phyloP scores from a whole-genome alignment of 306 rosid species.

The Rosa lucieae region DNA sequence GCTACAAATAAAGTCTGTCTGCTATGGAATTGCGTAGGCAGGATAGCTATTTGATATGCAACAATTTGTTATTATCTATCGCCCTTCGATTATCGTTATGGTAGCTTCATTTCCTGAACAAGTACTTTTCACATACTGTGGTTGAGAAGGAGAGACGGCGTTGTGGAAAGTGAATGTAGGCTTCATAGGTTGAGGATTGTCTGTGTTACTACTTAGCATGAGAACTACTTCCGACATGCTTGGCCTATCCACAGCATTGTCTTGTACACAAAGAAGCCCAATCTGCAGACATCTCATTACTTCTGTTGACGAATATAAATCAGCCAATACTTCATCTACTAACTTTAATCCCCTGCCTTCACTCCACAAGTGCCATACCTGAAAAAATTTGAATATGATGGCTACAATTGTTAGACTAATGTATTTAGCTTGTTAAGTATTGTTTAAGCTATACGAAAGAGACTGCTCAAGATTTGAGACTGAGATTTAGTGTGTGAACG shows the following conservation, averaged over 20 bases:
- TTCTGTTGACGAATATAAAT: neutral
- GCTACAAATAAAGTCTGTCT: too few relatives aligned
- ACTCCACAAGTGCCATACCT: conserved; percentile 25
- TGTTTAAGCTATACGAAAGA: too few relatives aligned
- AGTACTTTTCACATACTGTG: neutral
- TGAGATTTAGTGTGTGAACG: neutral
- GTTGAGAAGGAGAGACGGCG: neutral
- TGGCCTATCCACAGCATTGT: conserved; percentile 27
- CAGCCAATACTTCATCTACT: neutral
- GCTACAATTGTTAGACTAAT: neutral
- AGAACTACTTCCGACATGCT: conserved; percentile 23
- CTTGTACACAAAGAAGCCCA: conserved; percentile 38
- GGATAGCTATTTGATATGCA: neutral
- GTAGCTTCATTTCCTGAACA: conserved; percentile 5
- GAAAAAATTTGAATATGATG: neutral
- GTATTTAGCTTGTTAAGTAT: neutral
- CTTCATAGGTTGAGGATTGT: conserved; percentile 7
- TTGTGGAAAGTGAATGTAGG: conserved; percentile 22
- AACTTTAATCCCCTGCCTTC: neutral
- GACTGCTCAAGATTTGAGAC: neutral
- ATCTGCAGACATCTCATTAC: conserved; percentile 19
- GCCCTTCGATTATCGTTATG: neutral
- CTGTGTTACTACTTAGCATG: conserved; percentile 22
- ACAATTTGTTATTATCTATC: neutral
- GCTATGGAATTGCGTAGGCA: too few relatives aligned